phyloP scores from a whole-genome alignment of 2,329 filamentous ascomycete species.

The Pestalotiopsis sp. region DNA sequence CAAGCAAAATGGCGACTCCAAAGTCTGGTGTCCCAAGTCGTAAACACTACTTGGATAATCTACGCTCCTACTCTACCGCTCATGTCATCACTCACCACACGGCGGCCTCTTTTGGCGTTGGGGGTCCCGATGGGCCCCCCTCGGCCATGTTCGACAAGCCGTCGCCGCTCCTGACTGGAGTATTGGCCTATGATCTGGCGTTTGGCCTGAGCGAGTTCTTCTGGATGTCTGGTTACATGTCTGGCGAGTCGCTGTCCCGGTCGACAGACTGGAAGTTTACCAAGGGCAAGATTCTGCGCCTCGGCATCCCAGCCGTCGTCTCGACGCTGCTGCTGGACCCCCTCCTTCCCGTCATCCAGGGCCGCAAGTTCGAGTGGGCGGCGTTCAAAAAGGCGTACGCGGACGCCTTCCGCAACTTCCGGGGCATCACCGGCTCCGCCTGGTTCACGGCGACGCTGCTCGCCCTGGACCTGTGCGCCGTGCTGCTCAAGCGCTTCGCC shows the following conservation, averaged over 20 bases:
- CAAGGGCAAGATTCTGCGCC: constrained; percentile 5
- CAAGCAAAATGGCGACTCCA: not conserved
- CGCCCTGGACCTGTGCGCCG: constrained; percentile 9
- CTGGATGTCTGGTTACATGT: constrained; percentile 8
- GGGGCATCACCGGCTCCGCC: constrained; percentile 1
- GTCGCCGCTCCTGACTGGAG: constrained; percentile 2
- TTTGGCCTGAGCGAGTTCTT: constrained; percentile 13
- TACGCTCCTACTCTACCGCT: constrained; percentile 4
- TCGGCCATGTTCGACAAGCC: constrained; percentile 6
- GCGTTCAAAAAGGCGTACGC: constrained; percentile 5
- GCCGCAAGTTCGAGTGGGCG: not conserved
- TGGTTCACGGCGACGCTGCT: constrained; percentile 14
- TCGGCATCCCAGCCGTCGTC: constrained; percentile 4
- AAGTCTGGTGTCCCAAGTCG: not conserved
- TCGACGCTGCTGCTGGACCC: constrained; percentile 4
- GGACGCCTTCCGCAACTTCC: constrained; percentile 10
- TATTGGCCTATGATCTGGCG: not conserved
- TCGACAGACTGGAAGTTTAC: not conserved
- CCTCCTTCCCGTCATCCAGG: not conserved
- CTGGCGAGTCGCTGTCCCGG: constrained; percentile 9
- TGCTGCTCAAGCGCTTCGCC: constrained; percentile 9
- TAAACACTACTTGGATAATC: constrained; percentile 10
- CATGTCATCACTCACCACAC: constrained; percentile 13
- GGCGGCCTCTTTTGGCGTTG: constrained; percentile 9
- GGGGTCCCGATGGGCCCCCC: constrained; percentile 7